Conservation (phyloP, 805 yeast genomes). For the Ogataea polymorpha region DNA sequence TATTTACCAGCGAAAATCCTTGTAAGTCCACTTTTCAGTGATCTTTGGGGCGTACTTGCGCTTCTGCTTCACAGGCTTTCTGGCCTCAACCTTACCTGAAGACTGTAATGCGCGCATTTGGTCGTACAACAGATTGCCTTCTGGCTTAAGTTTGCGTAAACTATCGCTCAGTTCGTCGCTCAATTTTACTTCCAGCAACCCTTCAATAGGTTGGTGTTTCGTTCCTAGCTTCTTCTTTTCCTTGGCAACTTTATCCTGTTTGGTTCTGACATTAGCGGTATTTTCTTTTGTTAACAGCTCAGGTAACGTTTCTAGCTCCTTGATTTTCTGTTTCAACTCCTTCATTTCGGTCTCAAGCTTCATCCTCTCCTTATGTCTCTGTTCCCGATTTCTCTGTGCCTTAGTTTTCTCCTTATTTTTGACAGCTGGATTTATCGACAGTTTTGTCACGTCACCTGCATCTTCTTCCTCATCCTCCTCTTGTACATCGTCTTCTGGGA, state of each 20-base stretch:
- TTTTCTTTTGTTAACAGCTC: constrained; percentile 33
- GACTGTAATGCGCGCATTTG: constrained; percentile 79
- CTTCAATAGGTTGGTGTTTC: constrained; percentile 41
- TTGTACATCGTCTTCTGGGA: constrained; percentile 39
- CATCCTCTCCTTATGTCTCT: constrained; percentile 56
- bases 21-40: constrained; percentile 91
- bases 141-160: constrained; percentile 80
- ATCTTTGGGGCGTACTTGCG: constrained; percentile 69
- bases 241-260: constrained; percentile 24
- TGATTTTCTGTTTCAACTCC: constrained; percentile 56
- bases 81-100: constrained; percentile 81
- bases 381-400: constrained; percentile 69
- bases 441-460: constrained; percentile 33
- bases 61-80: constrained; percentile 64
- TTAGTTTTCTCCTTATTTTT: constrained; percentile 69
- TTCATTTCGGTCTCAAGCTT: constrained; percentile 53
- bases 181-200: constrained; percentile 70
- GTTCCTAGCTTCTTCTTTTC: constrained; percentile 39
- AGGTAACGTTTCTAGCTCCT: constrained; percentile 53
- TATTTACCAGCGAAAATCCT: constrained; percentile 65
- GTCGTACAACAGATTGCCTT: constrained; percentile 82
- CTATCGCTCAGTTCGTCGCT: constrained; percentile 87
- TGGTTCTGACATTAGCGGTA: constrained; percentile 7
- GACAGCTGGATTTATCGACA: constrained; percentile 75
- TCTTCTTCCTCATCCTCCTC: constrained; percentile 38